Evolutionary conservation across 257 asterid genomes (phyloP), one percentile per base, ranked within the genome.

Genomic region (Solanum sparsipilum): DNA sequence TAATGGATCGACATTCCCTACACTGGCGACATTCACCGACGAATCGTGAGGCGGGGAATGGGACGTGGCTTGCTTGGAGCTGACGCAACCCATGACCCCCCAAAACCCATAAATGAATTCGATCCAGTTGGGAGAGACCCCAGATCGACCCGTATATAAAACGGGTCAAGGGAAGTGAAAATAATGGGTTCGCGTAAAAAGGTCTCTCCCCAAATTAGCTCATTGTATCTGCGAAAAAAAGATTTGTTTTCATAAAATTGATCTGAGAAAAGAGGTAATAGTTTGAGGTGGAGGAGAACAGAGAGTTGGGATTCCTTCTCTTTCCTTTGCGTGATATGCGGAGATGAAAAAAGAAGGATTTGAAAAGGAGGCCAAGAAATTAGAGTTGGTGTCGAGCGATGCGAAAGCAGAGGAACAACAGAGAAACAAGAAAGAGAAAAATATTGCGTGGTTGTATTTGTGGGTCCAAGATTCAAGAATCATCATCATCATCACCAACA

Each of bases 71-170:
- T 95, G 93, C 92, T 94, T 96, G 89, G 98, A 96, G 94, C 96
- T 95, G 74, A 94, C 92, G 84, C 99, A 96, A 93, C 99, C 99
- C 99, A 96, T 95, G 92, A 90, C 94, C 94, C 92, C 87, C 93
- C 91, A 92, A 93, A 93, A 92, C 94, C 99, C 98, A 93, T 92
- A 89, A 93, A 96, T 88, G 70, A 74, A 35, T 9, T 73, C 48
- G 48, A 35, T 73, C 82, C 82, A 35, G 27, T 35, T 73, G 82
- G 90, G 89, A 89, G 81, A 71, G 44, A 86, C 87, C 86, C 82
- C 71, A 86, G 87, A 84, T 91, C 92, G 90, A 91, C 88, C 93
- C 91, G 67, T 87, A 88, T 89, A 52, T 85, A 87, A 74, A 89
- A 87, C 75, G 93, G 87, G 90, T 88, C 86, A 91, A 84, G 88